Percentiles rank a stretch among this genome's conserved stretches.
Conservation (phyloP, 805 yeast species). For the Myxozyma lipomycoides region DNA sequence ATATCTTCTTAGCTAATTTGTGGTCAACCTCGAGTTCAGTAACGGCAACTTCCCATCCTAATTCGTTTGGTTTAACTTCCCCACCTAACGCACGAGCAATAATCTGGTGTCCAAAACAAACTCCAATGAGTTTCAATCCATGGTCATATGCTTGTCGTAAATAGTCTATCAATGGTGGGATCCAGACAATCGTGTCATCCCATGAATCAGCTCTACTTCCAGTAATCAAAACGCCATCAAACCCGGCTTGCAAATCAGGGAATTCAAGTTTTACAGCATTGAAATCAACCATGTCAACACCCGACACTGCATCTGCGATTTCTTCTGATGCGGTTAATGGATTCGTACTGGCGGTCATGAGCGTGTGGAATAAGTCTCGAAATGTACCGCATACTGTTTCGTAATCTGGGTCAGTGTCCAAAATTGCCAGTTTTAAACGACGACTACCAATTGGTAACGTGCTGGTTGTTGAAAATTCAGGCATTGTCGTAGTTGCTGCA, state of each 20-base stretch:
- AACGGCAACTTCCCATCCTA: slow-evolving; percentile 74
- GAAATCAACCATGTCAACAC: slow-evolving; percentile 22
- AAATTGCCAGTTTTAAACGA: slow-evolving; percentile 32
- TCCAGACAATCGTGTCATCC: slow-evolving; percentile 29
- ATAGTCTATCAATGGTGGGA: slow-evolving; percentile 36
- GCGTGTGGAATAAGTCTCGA: slow-evolving; percentile 34
- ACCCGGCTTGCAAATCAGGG: slow-evolving; percentile 29
- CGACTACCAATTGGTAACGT: no score
- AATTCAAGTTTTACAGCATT: slow-evolving; percentile 36
- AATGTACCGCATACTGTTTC: slow-evolving; percentile 35
- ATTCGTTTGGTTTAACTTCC: slow-evolving; percentile 51
- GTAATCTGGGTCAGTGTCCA: slow-evolving; percentile 38
- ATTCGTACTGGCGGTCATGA: slow-evolving; percentile 24
- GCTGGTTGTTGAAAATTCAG: no score
- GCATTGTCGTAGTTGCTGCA: no score
- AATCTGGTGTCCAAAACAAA: slow-evolving; percentile 88
- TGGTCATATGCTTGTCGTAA: slow-evolving; percentile 11
- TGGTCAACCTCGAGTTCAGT: slow-evolving; percentile 48
- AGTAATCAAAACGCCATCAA: slow-evolving; percentile 38
- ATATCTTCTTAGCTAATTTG: slow-evolving; percentile 36
- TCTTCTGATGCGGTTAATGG: slow-evolving; percentile 30
- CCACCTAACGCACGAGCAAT: slow-evolving; percentile 64
- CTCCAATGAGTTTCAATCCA: slow-evolving; percentile 46
- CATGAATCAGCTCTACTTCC: slow-evolving; percentile 28
- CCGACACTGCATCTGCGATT: slow-evolving; percentile 11